phyloP scores from a whole-genome alignment of 129 eudicot species.

The Saussurea involucrata region DNA sequence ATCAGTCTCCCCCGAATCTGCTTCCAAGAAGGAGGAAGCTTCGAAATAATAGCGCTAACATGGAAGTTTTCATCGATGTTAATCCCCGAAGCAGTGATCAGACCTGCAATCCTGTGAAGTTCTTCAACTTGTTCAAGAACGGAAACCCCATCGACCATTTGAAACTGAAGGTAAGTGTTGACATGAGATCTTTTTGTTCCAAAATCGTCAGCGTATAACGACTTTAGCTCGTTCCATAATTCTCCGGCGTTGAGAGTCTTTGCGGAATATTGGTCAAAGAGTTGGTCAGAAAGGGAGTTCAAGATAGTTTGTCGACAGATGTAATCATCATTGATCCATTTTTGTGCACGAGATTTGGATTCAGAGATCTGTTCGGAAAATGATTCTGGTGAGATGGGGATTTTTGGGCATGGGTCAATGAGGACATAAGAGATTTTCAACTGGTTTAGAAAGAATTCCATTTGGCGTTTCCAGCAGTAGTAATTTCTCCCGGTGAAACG shows the following conservation, averaged over 20 bases:
- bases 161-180: constrained; percentile 65
- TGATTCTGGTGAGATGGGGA: constrained; percentile 24
- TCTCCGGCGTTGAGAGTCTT: constrained; percentile 48
- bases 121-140: constrained; percentile 67
- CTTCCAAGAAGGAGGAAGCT: constrained; percentile 96
- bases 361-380: constrained; percentile 29
- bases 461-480: constrained; percentile 66
- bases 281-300: constrained; percentile 61
- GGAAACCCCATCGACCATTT: constrained; percentile 81
- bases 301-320: constrained; percentile 67
- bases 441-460: constrained; percentile 59
- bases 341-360: constrained; percentile 29
- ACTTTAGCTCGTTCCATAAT: constrained; percentile 70
- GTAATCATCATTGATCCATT: constrained; percentile 69
- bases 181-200: constrained; percentile 59
- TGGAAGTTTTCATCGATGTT: constrained; percentile 72
- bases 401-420: constrained; percentile 47
- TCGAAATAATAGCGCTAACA: constrained; percentile 58
- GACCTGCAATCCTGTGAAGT: constrained; percentile 56
- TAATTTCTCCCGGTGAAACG: constrained; percentile 76
- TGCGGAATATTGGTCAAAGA: constrained; percentile 50
- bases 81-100: constrained; percentile 52
- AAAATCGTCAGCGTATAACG: constrained; percentile 47
- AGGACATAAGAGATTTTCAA: constrained; percentile 63
- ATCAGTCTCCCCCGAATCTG: constrained; percentile 47